Conservation (phyloP, 2,329 filamentous ascomycete genomes). For the Cryphonectria nitschkei region DNA sequence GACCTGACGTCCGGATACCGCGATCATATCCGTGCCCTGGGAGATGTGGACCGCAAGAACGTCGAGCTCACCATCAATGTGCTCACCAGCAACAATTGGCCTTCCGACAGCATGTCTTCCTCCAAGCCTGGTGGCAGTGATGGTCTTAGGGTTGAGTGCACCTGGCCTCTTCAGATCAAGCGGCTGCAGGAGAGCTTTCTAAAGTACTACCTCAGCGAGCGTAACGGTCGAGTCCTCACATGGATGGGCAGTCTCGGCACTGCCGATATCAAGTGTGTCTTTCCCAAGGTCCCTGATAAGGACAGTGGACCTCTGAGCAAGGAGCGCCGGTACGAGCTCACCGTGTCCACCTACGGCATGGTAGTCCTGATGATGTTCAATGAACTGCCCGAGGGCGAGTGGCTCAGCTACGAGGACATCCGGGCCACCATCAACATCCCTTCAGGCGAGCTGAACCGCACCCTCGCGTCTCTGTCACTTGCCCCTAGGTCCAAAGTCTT, state of each 20-base stretch:
- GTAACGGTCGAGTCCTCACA: conserved; percentile 84
- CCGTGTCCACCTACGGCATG: conserved; percentile 92
- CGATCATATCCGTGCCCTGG: conserved; percentile 60
- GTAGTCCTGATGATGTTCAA: conserved; percentile 90
- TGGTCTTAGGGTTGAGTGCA: conserved; percentile 56
- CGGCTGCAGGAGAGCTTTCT: conserved; percentile 83
- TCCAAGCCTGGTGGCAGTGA: conserved; percentile 49
- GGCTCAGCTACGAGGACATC: conserved; percentile 73
- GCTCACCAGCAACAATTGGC: conserved; percentile 94
- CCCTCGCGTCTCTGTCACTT: conserved; percentile 80
- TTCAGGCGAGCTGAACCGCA: conserved; percentile 71
- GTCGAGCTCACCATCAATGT: conserved; percentile 85
- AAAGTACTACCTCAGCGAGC: conserved; percentile 83
- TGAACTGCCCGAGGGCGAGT: conserved; percentile 60
- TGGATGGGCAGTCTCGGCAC: conserved; percentile 77
- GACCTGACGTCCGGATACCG: conserved; percentile 81
- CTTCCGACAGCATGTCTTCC: conserved; percentile 74
- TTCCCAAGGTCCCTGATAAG: conserved; percentile 74
- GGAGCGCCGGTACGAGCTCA: conserved; percentile 83
- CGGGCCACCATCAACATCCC: conserved; percentile 82
- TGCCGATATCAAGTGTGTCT: conserved; percentile 81
- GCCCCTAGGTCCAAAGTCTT: conserved; percentile 83
- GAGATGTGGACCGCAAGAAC: conserved; percentile 59
- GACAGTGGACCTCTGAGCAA: conserved; percentile 62
- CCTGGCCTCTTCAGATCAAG: conserved; percentile 75